Conservation (phyloP, 495 filamentous ascomycete genomes). For the Aspergillus cristatus region DNA sequence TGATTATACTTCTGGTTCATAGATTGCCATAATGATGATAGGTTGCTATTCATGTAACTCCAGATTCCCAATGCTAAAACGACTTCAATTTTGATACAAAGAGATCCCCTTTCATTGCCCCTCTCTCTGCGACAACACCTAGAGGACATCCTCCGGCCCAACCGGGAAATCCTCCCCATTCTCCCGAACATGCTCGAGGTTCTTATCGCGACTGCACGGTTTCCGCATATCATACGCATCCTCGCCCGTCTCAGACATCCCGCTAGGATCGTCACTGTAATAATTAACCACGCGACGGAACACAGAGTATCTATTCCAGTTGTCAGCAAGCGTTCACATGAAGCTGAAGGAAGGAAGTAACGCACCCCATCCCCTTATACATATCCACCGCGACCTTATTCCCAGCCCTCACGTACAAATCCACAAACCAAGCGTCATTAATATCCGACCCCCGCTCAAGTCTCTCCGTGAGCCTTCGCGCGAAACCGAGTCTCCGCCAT, state of each 20-base stretch:
- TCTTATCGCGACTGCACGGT: slow-evolving; percentile 73
- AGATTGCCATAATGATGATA: too few relatives aligned
- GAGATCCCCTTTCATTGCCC: too few relatives aligned
- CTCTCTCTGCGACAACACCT: not conserved
- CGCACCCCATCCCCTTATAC: slow-evolving; percentile 83
- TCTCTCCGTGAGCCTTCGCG: slow-evolving; percentile 64
- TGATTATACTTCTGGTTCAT: too few relatives aligned
- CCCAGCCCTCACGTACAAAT: slow-evolving; percentile 82
- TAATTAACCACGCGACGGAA: slow-evolving; percentile 84
- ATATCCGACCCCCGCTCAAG: slow-evolving; percentile 73
- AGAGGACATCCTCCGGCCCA: slow-evolving; percentile 70
- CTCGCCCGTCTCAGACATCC: slow-evolving; percentile 48
- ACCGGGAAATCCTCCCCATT: slow-evolving; percentile 77
- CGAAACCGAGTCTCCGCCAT: slow-evolving; percentile 77
- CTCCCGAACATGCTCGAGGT: slow-evolving; percentile 63
- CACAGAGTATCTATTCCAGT: slow-evolving; percentile 50
- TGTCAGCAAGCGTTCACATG: not conserved
- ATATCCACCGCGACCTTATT: slow-evolving; percentile 80
- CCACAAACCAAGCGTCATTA: slow-evolving; percentile 86
- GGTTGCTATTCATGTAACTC: too few relatives aligned
- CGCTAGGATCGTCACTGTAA: slow-evolving; percentile 71
- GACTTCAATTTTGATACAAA: not conserved
- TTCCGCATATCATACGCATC: slow-evolving; percentile 98
- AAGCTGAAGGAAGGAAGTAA: slow-evolving; percentile 6
- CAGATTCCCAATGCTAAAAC: slow-evolving; percentile 10